Evolutionary conservation across 208 protist species (phyloP).

Genomic region (Leishmania lainsoni): DNA sequence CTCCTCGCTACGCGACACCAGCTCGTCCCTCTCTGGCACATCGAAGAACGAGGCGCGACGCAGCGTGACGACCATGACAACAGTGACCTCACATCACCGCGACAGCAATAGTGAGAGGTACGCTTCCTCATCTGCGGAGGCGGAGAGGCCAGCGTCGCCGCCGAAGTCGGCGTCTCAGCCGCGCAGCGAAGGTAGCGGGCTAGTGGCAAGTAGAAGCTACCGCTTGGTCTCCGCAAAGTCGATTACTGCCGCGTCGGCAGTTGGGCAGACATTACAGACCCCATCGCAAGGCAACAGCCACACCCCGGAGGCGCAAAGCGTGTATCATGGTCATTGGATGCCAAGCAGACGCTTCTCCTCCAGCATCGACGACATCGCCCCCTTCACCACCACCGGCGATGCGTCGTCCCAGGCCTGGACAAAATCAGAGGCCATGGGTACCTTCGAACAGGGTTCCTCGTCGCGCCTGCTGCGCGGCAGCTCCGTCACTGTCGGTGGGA

Average conservation of each 20-base stretch:
- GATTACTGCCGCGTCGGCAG: neutral
- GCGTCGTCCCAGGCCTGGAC: constrained; percentile 14
- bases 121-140: constrained; percentile 17
- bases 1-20: neutral
- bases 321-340: neutral
- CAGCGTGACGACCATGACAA: neutral
- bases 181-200: neutral
- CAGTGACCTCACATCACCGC: neutral
- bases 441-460: neutral
- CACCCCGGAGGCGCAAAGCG: neutral
- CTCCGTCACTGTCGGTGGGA: neutral
- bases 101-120: constrained; percentile 6
- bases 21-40: neutral
- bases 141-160: neutral
- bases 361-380: constrained; percentile 4
- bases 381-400: constrained; percentile 7
- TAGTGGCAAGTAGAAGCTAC: neutral
- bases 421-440: neutral
- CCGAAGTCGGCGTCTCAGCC: neutral
- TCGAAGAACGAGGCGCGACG: neutral
- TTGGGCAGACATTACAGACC: neutral
- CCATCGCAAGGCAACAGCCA: neutral
- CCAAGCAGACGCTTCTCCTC: constrained; percentile 5
- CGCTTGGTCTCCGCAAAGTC: neutral
- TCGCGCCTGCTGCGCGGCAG: neutral